Percentiles rank a stretch among this genome's conserved stretches.
Evolutionary conservation across 129 eudicot genomes (phyloP).

Genomic region (Escallonia rubra): DNA sequence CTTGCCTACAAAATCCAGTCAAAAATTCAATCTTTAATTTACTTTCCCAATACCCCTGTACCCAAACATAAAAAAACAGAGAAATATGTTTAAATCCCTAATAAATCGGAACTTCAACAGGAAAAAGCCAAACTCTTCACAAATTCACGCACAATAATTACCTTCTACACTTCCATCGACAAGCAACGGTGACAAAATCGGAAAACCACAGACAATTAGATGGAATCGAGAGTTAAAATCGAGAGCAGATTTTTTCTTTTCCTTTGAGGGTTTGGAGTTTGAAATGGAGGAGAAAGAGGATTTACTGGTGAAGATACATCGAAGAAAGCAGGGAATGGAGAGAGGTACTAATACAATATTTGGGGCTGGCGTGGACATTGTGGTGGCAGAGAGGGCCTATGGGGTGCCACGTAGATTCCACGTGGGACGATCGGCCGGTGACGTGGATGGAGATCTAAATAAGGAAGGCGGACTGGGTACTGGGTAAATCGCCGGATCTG

Average conservation of each 20-base stretch:
- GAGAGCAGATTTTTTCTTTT: background rate
- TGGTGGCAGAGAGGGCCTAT: conserved; percentile 26
- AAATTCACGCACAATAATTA: background rate
- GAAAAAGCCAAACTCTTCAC: background rate
- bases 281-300: conserved; percentile 17
- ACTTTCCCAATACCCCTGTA: background rate
- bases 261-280: conserved; percentile 31
- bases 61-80: background rate
- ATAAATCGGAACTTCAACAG: background rate
- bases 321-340: conserved; percentile 3
- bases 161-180: conserved; percentile 3
- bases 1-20: too few species aligned
- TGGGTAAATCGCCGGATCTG: conserved; percentile 28
- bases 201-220: background rate
- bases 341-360: conserved; percentile 26
- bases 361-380: conserved; percentile 31
- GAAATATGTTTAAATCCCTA: background rate
- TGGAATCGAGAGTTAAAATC: background rate
- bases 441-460: conserved; percentile 36
- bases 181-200: background rate
- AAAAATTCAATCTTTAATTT: too few species aligned
- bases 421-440: conserved; percentile 15
- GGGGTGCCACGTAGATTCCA: conserved; percentile 29
- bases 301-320: conserved; percentile 9
- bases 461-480: conserved; percentile 11